Evolutionary conservation across 495 filamentous ascomycete species (phyloP).

Genomic region (Annulohypoxylon bovei): DNA sequence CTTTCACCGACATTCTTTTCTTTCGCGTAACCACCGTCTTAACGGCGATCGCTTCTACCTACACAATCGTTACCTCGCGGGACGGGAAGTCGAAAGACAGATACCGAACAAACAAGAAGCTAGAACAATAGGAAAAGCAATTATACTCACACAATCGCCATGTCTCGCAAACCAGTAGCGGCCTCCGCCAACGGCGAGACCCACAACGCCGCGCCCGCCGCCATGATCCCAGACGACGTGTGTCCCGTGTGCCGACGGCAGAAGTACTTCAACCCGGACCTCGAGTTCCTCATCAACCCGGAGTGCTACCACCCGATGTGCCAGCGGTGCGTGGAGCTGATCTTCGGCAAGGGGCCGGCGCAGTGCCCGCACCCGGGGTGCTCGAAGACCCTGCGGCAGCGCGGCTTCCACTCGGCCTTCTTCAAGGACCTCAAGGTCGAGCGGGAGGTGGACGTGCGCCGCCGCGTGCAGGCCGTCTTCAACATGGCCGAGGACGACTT

Average conservation of each 20-base stretch:
- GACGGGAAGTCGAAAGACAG: not conserved
- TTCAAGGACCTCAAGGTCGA: constrained; percentile 92
- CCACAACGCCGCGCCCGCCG: constrained; percentile 12
- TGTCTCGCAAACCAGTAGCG: constrained; percentile 45
- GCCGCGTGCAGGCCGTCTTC: constrained; percentile 81
- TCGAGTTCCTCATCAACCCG: constrained; percentile 94
- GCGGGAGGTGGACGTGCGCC: constrained; percentile 91
- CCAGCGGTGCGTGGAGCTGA: constrained; percentile 89
- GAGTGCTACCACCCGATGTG: constrained; percentile 99
- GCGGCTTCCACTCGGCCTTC: constrained; percentile 83
- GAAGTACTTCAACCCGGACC: constrained; percentile 91
- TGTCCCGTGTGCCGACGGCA: constrained; percentile 97
- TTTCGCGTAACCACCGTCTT: constrained; percentile 4
- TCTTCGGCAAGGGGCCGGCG: constrained; percentile 90
- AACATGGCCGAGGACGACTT: constrained; percentile 94
- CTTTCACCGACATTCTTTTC: not conserved
- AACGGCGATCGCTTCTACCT: not conserved
- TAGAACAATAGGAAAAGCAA: not conserved
- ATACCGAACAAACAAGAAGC: not conserved
- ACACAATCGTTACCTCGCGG: not conserved
- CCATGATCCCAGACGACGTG: constrained; percentile 67
- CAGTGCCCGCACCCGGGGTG: constrained; percentile 91
- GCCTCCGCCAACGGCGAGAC: constrained; percentile 2
- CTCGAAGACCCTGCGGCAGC: constrained; percentile 82
- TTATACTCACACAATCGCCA: constrained; percentile 34